Evolutionary conservation across 2,329 filamentous ascomycete genomes (phyloP).

Genomic region (Trichoderma hamatum): DNA sequence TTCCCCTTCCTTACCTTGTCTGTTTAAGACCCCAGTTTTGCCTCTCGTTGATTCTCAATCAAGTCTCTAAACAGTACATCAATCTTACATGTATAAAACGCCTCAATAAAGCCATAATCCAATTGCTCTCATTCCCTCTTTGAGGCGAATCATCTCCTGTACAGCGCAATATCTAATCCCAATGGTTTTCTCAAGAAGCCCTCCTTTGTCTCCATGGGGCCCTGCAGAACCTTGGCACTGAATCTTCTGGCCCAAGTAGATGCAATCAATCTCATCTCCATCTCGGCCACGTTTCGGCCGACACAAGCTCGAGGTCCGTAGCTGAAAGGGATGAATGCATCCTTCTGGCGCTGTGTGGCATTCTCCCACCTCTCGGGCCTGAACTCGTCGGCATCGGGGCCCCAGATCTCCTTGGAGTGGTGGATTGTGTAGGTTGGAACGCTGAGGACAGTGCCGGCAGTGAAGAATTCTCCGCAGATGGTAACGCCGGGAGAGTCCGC

Average conservation of each 20-base stretch:
- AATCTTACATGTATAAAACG: not conserved
- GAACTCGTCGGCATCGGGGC: constrained; percentile 70
- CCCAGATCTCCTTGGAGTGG: constrained; percentile 75
- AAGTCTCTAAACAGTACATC: not conserved
- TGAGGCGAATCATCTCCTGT: constrained; percentile 30
- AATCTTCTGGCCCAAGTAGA: constrained; percentile 65
- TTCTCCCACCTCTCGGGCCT: constrained; percentile 72
- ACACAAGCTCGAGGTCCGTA: constrained; percentile 71
- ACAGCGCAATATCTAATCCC: constrained; percentile 53
- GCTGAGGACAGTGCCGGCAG: constrained; percentile 72
- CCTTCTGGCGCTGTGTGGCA: constrained; percentile 68
- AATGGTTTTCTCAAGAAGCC: constrained; percentile 83
- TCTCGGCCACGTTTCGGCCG: constrained; percentile 82
- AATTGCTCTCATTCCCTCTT: not conserved
- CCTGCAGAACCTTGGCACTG: constrained; percentile 54
- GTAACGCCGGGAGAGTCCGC: constrained; percentile 62
- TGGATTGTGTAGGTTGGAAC: constrained; percentile 84
- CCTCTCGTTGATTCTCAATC: not conserved
- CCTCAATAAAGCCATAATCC: not conserved
- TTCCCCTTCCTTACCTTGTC: not conserved
- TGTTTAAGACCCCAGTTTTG: not conserved
- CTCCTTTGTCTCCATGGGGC: constrained; percentile 72
- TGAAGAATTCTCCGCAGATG: constrained; percentile 70
- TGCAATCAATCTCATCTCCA: constrained; percentile 81
- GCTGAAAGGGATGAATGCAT: constrained; percentile 75